A percentile compares a stretch with the other conserved stretches of the same genome.
These are phyloP conservation scores for Ogataea thermomethanolica DNA, from an alignment of 805 yeast species.

Conservation along the genomic window DNA sequence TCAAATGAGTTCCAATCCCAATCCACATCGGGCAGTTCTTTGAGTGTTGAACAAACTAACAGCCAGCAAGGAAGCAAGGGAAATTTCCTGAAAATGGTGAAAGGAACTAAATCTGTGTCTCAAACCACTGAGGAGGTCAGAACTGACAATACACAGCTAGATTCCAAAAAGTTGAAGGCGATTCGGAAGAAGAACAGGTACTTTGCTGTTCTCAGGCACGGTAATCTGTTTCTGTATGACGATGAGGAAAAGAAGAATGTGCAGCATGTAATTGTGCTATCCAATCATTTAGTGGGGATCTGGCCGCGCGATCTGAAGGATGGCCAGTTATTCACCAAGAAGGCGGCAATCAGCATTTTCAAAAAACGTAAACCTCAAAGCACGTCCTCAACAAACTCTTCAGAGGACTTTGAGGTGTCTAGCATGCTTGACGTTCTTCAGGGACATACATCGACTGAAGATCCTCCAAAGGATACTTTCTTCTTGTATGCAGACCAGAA, in stretches of 20 bases:
- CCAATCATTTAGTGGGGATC: constrained; percentile 64
- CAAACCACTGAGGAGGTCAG: constrained; percentile 9
- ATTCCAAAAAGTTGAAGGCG: constrained; percentile 36
- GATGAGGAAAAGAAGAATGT: constrained; percentile 64
- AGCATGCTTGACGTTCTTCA: constrained; percentile 49
- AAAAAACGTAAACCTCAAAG: constrained; percentile 33
- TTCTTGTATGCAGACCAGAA: constrained; percentile 76
- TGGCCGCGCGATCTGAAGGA: constrained; percentile 84
- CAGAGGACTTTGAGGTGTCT: no score
- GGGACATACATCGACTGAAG: constrained; percentile 22
- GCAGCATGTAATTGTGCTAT: constrained; percentile 73
- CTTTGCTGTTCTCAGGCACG: constrained; percentile 76
- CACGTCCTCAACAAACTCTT: no score
- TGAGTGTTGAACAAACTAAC: constrained; percentile 6
- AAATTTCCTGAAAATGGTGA: constrained; percentile 21
- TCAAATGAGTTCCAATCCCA: constrained; percentile 25
- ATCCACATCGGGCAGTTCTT: constrained; percentile 8
- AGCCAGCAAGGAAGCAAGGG: constrained; percentile 6
- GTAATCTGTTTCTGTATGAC: constrained; percentile 80
- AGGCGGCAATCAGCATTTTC: constrained; percentile 72
- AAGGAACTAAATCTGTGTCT: constrained; percentile 8
- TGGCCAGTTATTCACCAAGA: constrained; percentile 75
- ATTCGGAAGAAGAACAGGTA: constrained; percentile 55
- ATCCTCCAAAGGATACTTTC: constrained; percentile 39
- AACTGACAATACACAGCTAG: constrained; percentile 30